Evolutionary conservation across 75 land plant genomes (phyloP).

Genomic region (Sequoia sempervirens): DNA sequence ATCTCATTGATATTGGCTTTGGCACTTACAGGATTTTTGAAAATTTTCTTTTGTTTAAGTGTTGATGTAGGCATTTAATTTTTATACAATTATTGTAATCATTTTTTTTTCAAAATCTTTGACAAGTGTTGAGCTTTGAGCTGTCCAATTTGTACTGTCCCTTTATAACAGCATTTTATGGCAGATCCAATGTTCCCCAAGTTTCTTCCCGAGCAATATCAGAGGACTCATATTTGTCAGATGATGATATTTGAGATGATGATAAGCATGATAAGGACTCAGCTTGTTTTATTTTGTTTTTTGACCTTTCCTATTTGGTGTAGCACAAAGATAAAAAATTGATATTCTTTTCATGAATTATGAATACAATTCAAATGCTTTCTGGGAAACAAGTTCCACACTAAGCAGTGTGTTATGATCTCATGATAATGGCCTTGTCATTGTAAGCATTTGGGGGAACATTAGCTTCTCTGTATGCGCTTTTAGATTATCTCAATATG

Average conservation of each 20-base stretch:
- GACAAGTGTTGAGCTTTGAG: background rate
- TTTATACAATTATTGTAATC: background rate
- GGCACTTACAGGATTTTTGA: background rate
- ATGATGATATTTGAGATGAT: too few relatives aligned
- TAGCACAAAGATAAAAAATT: background rate
- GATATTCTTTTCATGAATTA: background rate
- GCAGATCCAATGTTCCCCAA: background rate
- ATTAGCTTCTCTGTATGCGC: background rate
- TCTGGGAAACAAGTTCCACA: background rate
- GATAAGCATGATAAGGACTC: too few relatives aligned
- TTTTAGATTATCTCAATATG: too few relatives aligned
- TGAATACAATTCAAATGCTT: too few relatives aligned
- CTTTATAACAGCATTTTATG: background rate
- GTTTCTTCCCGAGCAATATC: background rate
- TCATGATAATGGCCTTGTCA: background rate
- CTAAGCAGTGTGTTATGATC: background rate
- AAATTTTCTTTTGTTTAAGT: background rate
- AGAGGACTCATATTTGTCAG: background rate
- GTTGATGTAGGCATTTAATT: conserved; percentile 2
- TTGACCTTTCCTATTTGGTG: background rate
- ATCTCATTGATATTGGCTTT: conserved; percentile 1
- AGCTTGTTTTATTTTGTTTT: too few relatives aligned
- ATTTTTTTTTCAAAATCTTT: background rate
- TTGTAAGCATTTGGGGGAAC: background rate
- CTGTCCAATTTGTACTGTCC: background rate